Base-by-base conservation (phyloP, 306 rosid genomes). In the Bauhinia variegata region DNA sequence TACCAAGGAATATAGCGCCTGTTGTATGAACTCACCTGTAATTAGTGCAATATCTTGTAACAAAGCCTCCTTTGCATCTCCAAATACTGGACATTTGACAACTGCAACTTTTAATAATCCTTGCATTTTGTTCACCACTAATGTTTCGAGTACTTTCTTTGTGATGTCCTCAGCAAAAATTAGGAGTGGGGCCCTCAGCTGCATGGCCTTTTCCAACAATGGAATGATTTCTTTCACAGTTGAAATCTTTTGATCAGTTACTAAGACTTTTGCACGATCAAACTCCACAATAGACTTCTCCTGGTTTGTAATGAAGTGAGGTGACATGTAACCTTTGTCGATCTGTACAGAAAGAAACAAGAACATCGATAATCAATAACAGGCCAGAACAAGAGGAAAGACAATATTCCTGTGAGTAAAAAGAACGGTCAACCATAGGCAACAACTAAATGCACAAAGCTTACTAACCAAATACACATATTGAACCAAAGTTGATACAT, bases 31-130 rank as follows among this genome's bases (percentile, higher is more conserved):
- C 82, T 78, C 76, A 86, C 98, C 98, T 46, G 98, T 90, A 89
- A 93, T 88, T 16, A 93, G 87, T 34, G 98, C 96, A 81, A 93
- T 88, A 78, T 93, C 97, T 73, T 93, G 98, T 79, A 93, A 78
- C 57, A 90, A 72, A 53, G 90, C 91, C 70, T 93, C 90, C 84
- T 93, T 90, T 53, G 85, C 78, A 63, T 84, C 97, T 62, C 83
- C 85, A 62, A 86, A 68, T 70, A 96, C 97, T 46, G 98, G 97
- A 72, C 98, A 93, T 74, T 83, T 86, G 60, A 93, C 88, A 23
- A 84, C 96, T 19, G 96, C 97, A 78, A 88, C 98, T 72, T 83
- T 85, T 37, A 93, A 54, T 75, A 88, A 69, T 67, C 98, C 98
- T 73, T 93, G 88, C 80, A 32, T 74, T 83, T 93, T 93, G 89